A percentile compares a stretch with the other conserved stretches of the same genome.
These are phyloP conservation scores for Calamus simplicifolius DNA, from an alignment of 176 grass and related monocot genomes.

Conservation along the genomic window DNA sequence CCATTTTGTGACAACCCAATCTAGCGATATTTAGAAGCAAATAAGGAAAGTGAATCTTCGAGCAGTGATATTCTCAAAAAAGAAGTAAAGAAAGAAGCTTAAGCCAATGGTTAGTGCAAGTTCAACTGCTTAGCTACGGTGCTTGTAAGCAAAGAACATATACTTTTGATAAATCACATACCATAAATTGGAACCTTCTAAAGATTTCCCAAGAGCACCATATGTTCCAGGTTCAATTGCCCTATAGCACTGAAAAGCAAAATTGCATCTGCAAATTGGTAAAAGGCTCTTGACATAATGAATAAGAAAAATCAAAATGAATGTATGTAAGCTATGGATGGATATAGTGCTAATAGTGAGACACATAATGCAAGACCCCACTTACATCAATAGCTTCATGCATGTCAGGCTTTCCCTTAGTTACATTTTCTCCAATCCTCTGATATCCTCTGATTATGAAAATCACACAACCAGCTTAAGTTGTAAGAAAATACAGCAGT, in stretches of 20 bases:
- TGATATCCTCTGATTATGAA: constrained; percentile 66
- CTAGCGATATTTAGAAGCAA: too few species aligned
- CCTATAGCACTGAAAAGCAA: constrained; percentile 46
- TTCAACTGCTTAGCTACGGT: too few species aligned
- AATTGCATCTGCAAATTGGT: not conserved
- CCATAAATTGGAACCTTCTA: constrained; percentile 86
- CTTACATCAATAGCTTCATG: constrained; percentile 98
- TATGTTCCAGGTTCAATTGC: constrained; percentile 53
- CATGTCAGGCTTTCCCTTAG: constrained; percentile 90
- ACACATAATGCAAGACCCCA: constrained; percentile 10
- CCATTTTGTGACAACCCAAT: too few species aligned
- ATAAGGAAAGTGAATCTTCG: too few species aligned
- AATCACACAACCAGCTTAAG: not conserved
- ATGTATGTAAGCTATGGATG: not conserved
- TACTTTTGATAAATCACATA: constrained; percentile 26
- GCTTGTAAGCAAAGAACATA: too few species aligned
- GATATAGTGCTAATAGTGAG: too few species aligned
- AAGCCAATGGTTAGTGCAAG: too few species aligned
- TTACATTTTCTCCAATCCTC: constrained; percentile 71
- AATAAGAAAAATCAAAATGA: not conserved
- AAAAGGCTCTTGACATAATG: not conserved
- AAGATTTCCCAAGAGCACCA: constrained; percentile 67
- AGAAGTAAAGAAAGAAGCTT: too few species aligned
- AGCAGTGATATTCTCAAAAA: too few species aligned
- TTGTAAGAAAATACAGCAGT: too few species aligned